Conservation (phyloP, 345 rosid species). For the Moricandia arvensis region DNA sequence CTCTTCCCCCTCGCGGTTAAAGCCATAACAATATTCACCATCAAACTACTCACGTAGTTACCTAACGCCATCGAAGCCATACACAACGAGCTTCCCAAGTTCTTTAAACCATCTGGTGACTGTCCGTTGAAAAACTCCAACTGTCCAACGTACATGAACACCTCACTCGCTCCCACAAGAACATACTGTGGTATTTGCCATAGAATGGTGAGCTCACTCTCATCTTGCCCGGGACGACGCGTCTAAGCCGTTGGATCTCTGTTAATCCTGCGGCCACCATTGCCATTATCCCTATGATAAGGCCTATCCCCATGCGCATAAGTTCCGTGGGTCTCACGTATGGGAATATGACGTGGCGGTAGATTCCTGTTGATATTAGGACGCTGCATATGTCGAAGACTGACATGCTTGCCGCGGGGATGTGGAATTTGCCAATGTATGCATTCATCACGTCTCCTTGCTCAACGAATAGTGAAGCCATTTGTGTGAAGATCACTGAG, state of each 20-base stretch:
- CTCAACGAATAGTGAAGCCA: conserved; percentile 71
- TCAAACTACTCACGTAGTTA: conserved; percentile 73
- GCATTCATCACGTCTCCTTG: conserved; percentile 77
- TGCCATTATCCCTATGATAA: conserved; percentile 69
- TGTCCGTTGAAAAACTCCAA: conserved; percentile 87
- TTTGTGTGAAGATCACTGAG: conserved; percentile 73
- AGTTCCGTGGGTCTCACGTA: conserved; percentile 72
- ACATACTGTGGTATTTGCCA: conserved; percentile 93
- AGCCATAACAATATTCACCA: conserved; percentile 65
- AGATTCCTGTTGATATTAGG: conserved; percentile 64
- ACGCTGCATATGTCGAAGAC: conserved; percentile 81
- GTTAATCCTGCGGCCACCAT: conserved; percentile 82
- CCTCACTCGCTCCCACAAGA: conserved; percentile 79
- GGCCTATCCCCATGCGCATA: conserved; percentile 84
- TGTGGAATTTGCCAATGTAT: conserved; percentile 49
- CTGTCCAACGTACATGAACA: conserved; percentile 93
- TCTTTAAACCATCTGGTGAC: conserved; percentile 86
- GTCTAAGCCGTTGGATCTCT: conserved; percentile 57
- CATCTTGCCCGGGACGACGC: conserved; percentile 47
- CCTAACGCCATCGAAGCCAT: conserved; percentile 98
- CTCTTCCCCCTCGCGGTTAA: conserved; percentile 53
- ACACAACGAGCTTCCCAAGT: conserved; percentile 90
- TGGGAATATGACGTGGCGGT: conserved; percentile 65
- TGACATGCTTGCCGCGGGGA: conserved; percentile 96
- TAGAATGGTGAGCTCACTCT: conserved; percentile 63